Evolutionary conservation across 2,329 filamentous ascomycete species (phyloP).

Genomic region (Penicillium paneum): DNA sequence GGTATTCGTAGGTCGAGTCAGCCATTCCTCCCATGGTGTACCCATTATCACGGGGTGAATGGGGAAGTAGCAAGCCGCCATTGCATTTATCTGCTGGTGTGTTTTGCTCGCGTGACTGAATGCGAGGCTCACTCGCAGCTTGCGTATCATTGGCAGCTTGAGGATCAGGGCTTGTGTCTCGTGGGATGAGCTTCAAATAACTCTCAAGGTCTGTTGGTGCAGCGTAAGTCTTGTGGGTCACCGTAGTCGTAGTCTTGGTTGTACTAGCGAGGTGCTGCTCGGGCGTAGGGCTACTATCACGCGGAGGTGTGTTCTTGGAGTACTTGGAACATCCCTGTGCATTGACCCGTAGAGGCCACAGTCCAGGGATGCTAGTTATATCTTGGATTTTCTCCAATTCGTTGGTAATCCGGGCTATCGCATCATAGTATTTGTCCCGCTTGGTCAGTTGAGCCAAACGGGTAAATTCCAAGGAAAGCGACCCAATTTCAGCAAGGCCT

Average conservation of each 20-base stretch:
- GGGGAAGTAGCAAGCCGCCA: conserved; percentile 38
- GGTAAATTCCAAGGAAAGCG: conserved; percentile 83
- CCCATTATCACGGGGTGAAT: conserved; percentile 31
- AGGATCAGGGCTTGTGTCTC: conserved; percentile 20
- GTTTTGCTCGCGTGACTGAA: conserved; percentile 9
- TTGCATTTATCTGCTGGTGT: conserved; percentile 33
- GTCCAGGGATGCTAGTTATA: conserved; percentile 66
- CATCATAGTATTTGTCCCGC: conserved; percentile 82
- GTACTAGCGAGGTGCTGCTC: conserved; percentile 7
- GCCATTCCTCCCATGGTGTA: conserved; percentile 47
- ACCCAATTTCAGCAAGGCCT: conserved; percentile 68
- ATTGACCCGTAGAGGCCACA: conserved; percentile 77
- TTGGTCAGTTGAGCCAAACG: conserved; percentile 80
- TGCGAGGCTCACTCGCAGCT: neutral
- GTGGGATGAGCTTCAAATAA: conserved; percentile 25
- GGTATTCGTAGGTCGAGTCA: conserved; percentile 51
- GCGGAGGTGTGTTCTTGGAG: conserved; percentile 43
- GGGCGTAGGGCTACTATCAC: conserved; percentile 11
- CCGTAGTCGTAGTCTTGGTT: neutral
- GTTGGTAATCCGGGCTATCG: conserved; percentile 79
- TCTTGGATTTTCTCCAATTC: conserved; percentile 73
- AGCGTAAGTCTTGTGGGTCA: conserved; percentile 7
- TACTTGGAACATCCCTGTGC: conserved; percentile 69
- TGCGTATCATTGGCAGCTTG: conserved; percentile 28
- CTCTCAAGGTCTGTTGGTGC: conserved; percentile 25